Evolutionary conservation across 1,139 yeast species (phyloP).

Genomic region (Kurtzmaniella quercitrusa): DNA sequence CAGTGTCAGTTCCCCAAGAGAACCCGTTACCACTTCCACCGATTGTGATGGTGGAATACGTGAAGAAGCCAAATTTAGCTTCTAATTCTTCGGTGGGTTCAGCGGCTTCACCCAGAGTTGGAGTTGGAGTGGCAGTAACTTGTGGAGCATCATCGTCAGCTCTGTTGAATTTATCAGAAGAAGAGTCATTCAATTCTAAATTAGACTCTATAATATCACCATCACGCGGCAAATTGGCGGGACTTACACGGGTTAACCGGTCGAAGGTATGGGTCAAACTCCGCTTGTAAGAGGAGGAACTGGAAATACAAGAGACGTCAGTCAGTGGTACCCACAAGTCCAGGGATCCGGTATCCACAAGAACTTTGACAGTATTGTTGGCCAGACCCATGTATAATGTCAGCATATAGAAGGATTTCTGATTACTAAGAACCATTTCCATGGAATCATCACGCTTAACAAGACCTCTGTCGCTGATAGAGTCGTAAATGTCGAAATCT

Average conservation of each 20-base stretch:
- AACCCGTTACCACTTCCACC: background rate
- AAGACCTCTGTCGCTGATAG: constrained; percentile 10
- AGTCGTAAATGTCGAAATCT: constrained; percentile 26
- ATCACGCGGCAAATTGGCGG: background rate
- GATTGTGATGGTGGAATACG: constrained; percentile 1
- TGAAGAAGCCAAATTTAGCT: constrained; percentile 2
- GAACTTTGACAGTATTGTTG: constrained; percentile 24
- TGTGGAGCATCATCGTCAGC: constrained; percentile 1
- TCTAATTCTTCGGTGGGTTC: constrained; percentile 2
- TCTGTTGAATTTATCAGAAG: constrained; percentile 2
- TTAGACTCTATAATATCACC: background rate
- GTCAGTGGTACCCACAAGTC: constrained; percentile 44
- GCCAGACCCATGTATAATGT: constrained; percentile 33
- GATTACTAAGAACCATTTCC: constrained; percentile 37
- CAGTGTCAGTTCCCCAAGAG: constrained; percentile 5
- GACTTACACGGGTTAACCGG: background rate
- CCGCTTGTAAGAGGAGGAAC: background rate
- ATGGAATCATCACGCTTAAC: constrained; percentile 36
- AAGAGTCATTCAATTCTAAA: no score
- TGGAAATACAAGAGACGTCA: constrained; percentile 24
- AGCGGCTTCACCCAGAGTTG: background rate
- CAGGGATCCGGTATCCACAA: constrained; percentile 45
- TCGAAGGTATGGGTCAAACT: background rate
- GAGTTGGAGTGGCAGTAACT: background rate
- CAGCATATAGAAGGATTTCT: constrained; percentile 47